Conservation (phyloP, 306 rosid species). For the Gastrolobium villosum region DNA sequence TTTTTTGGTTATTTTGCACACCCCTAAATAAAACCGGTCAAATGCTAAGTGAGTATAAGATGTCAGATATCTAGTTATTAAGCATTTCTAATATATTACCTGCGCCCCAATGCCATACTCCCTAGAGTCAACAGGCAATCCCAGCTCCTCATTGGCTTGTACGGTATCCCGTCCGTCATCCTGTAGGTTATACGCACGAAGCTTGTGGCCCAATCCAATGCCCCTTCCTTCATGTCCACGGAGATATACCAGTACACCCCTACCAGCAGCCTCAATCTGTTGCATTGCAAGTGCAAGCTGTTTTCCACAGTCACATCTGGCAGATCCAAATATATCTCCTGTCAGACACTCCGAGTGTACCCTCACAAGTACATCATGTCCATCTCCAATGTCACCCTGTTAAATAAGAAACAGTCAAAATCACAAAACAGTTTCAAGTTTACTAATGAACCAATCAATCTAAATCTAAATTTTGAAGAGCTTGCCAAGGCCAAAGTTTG, state of each 20-base stretch:
- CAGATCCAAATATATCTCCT: constrained; percentile 98
- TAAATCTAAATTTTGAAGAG: background rate
- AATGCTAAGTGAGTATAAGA: constrained; percentile 9
- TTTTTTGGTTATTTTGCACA: too few relatives aligned
- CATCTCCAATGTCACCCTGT: constrained; percentile 96
- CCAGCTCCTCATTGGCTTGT: constrained; percentile 95
- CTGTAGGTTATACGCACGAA: constrained; percentile 90
- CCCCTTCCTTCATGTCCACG: constrained; percentile 99
- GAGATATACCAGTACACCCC: constrained; percentile 90
- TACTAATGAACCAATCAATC: background rate
- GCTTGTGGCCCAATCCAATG: constrained; percentile 97
- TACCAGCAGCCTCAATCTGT: constrained; percentile 95
- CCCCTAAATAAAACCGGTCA: constrained; percentile 3
- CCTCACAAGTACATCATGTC: constrained; percentile 88
- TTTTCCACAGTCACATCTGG: constrained; percentile 95
- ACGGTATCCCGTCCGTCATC: constrained; percentile 89
- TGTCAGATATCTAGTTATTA: background rate
- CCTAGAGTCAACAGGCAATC: constrained; percentile 94
- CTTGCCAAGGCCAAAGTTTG: background rate
- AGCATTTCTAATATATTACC: constrained; percentile 53
- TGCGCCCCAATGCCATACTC: constrained; percentile 98
- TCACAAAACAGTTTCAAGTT: background rate
- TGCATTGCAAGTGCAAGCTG: constrained; percentile 94
- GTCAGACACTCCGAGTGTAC: constrained; percentile 98
- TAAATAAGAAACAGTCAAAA: constrained; percentile 16